phyloP scores from a whole-genome alignment of 2,329 filamentous ascomycete species.

The Arthrobotrys pseudoclavata region DNA sequence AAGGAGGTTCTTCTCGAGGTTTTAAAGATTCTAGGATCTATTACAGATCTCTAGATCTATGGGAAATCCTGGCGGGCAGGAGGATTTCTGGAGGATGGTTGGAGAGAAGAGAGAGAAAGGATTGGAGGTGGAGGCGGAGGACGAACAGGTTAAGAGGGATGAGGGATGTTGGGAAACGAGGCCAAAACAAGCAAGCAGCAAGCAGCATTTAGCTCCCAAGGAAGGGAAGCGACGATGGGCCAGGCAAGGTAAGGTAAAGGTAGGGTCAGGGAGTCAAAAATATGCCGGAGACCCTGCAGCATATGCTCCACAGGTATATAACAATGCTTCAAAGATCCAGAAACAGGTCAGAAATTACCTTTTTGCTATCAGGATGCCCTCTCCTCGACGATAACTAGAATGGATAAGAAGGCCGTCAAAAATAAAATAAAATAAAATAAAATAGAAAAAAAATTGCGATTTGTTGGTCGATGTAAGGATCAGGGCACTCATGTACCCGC shows the following conservation, averaged over 20 bases:
- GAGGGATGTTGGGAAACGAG: slow-evolving; percentile 61
- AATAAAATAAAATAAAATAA: not conserved
- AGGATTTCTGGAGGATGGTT: slow-evolving; percentile 45
- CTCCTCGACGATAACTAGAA: slow-evolving; percentile 30
- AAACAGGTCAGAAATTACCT: slow-evolving; percentile 50
- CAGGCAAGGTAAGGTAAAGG: slow-evolving; percentile 35
- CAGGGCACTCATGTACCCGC: slow-evolving; percentile 21
- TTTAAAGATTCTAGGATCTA: slow-evolving; percentile 53
- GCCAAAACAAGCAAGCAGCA: slow-evolving; percentile 51
- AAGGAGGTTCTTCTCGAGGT: slow-evolving; percentile 58
- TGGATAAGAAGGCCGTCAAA: slow-evolving; percentile 6
- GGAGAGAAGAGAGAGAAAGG: slow-evolving; percentile 31
- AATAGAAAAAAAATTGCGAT: slow-evolving; percentile 8
- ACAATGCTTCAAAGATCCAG: slow-evolving; percentile 17
- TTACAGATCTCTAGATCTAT: slow-evolving; percentile 58
- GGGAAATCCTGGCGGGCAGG: slow-evolving; percentile 59
- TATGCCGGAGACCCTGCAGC: slow-evolving; percentile 58
- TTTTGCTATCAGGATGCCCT: slow-evolving; percentile 24
- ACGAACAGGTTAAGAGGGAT: slow-evolving; percentile 57
- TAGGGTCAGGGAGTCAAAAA: slow-evolving; percentile 38
- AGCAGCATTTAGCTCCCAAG: slow-evolving; percentile 33
- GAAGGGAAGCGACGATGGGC: slow-evolving; percentile 57
- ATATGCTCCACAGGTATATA: slow-evolving; percentile 22
- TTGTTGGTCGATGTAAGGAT: slow-evolving; percentile 9
- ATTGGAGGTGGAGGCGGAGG: slow-evolving; percentile 45